A percentile compares a stretch with the other conserved stretches of the same genome.
These are phyloP conservation scores for Ruellia speciosa DNA, from an alignment of 305 asterid genomes.

Conservation along the genomic window DNA sequence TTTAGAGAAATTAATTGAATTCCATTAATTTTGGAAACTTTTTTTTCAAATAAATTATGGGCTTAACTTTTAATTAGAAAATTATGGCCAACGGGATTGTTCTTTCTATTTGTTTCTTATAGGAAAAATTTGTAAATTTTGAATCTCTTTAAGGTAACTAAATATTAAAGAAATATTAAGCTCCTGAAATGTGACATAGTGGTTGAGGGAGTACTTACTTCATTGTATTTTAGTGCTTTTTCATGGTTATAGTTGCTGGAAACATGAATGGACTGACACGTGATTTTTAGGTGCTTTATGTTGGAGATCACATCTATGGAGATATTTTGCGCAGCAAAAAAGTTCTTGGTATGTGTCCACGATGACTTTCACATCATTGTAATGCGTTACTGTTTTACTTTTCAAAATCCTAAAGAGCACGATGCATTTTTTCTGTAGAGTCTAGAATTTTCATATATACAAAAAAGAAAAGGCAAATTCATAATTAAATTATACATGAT, in stretches of 20 bases:
- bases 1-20: no score
- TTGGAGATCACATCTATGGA: slow-evolving; percentile 98
- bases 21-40: no score
- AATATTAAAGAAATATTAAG: no score
- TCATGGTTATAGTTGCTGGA: slow-evolving; percentile 19
- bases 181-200: background rate
- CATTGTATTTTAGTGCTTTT: background rate
- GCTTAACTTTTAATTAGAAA: no score
- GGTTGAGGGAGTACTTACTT: background rate
- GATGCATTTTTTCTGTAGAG: slow-evolving; percentile 8
- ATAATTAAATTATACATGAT: background rate
- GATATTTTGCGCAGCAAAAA: slow-evolving; percentile 96
- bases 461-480: background rate
- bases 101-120: background rate
- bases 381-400: slow-evolving; percentile 6
- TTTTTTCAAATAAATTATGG: no score
- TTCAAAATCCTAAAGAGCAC: slow-evolving; percentile 2
- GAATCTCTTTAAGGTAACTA: background rate
- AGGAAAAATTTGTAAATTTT: background rate
- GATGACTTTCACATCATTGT: slow-evolving; percentile 8
- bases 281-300: slow-evolving; percentile 73
- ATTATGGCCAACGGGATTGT: no score
- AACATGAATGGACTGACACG: slow-evolving; percentile 18
- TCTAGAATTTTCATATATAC: slow-evolving; percentile 10
- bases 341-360: slow-evolving; percentile 59